Conservation (phyloP, 495 filamentous ascomycete genomes). For the Hypomontagnella monticulosa region DNA sequence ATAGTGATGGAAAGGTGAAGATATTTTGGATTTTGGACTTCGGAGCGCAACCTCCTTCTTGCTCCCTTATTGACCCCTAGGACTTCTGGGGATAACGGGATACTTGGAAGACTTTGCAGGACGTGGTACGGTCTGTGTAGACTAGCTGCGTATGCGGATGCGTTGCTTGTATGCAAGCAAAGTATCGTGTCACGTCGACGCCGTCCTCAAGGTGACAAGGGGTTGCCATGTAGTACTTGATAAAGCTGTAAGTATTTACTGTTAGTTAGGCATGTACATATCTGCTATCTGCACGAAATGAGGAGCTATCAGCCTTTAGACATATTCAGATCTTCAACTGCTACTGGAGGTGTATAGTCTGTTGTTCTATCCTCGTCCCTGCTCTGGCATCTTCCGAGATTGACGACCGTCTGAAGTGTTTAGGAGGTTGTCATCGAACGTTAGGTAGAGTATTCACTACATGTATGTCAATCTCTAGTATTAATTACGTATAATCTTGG, state of each 20-base stretch:
- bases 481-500: neutral
- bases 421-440: conserved; percentile 2
- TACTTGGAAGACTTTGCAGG: neutral
- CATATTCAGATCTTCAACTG: neutral
- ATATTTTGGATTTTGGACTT: conserved; percentile 8
- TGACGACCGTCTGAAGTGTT: conserved; percentile 1
- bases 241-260: conserved; percentile 1
- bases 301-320: neutral
- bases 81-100: neutral
- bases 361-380: conserved; percentile 13
- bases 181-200: conserved; percentile 15
- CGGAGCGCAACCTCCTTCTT: neutral
- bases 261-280: neutral
- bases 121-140: neutral
- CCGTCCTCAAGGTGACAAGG: conserved; percentile 7
- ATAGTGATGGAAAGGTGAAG: neutral
- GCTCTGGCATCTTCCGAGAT: neutral
- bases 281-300: neutral
- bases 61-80: conserved; percentile 15
- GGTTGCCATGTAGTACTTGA: conserved; percentile 14
- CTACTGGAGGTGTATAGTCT: neutral
- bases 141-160: conserved; percentile 4
- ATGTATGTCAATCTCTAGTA: neutral
- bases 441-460: neutral
- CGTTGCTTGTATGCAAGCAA: conserved; percentile 10